Base-by-base conservation (phyloP, 2,329 filamentous ascomycete genomes). In the Tympanopsis confertula region DNA sequence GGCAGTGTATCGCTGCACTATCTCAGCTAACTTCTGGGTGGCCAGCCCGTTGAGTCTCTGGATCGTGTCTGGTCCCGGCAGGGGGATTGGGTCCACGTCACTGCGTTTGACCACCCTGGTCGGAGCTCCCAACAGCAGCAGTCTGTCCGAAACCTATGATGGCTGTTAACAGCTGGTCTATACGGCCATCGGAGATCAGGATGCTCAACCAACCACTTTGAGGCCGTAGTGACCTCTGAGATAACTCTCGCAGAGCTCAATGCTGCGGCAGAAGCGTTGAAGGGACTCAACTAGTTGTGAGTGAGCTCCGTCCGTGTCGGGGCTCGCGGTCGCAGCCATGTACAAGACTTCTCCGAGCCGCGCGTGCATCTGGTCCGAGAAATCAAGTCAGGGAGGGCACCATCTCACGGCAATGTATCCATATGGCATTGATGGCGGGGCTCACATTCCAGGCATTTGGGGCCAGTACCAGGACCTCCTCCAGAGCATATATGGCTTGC, bases 361-460 rank as follows among this genome's bases (percentile, higher is more conserved):
- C 36, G 88, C 88, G 57, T 95, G 87, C 45, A 94, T 75, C 82
- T 91, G 51, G n/a, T n/a, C n/a, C 42, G 39, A 38, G 20, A 4
- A 29, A 36, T 32, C 39, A 36, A 28, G 45, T 61, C 44, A 61
- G 55, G 46, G 48, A 47, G 44, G 36, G 41, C 38, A 28, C 35
- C 40, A 39, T 22, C 19, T 18, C 12, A 20, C 13, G 19, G 38
- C 7, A 14, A 19, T 19, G n/a, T 19, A 17, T 5, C 5, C 10
- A 13, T 10, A 32, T 13, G 35, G 15, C 18, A 26, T 20, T 28
- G 24, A 38, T 29, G 20, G 14, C 30, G 12, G 35, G 35, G 57
- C 83, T 56, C 57, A 91, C 85, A 65, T 94, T 96, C 88, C 91
- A 98, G 15, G 89, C 86, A 63, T 94, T 94, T 3, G 91, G 89